phyloP scores from a whole-genome alignment of 2,329 filamentous ascomycete genomes.

The Talaromyces sp. region DNA sequence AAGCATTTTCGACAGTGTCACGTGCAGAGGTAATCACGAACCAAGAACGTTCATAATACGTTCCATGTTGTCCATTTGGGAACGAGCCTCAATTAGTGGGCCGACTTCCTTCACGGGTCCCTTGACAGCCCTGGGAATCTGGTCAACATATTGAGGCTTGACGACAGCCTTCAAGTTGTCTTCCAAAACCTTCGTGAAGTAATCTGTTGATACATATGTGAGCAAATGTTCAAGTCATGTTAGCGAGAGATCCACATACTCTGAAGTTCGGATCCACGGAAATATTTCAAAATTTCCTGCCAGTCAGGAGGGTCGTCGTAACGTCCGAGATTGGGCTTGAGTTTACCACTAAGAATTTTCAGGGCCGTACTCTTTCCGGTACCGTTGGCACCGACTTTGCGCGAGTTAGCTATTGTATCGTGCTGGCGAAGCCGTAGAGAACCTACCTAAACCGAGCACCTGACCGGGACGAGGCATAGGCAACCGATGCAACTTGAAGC shows the following conservation, averaged over 20 bases:
- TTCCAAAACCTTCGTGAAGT: constrained; percentile 97
- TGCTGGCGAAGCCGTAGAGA: background rate
- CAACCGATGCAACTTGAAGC: constrained; percentile 97
- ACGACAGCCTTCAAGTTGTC: constrained; percentile 97
- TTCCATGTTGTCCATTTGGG: constrained; percentile 74
- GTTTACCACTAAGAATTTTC: constrained; percentile 96
- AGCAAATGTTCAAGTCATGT: background rate
- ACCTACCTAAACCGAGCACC: constrained; percentile 69
- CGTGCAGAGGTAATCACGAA: constrained; percentile 29
- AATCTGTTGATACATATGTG: constrained; percentile 58
- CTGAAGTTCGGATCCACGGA: constrained; percentile 94
- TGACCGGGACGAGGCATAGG: constrained; percentile 94
- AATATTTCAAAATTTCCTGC: constrained; percentile 98
- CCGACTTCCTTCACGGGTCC: constrained; percentile 76
- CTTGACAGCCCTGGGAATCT: constrained; percentile 90
- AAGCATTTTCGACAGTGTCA: constrained; percentile 15
- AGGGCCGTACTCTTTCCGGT: constrained; percentile 99
- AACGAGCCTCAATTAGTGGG: constrained; percentile 70
- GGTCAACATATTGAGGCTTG: constrained; percentile 98
- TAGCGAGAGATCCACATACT: constrained; percentile 56
- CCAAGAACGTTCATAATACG: constrained; percentile 77
- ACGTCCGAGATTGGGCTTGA: constrained; percentile 94
- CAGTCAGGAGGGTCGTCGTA: constrained; percentile 97
- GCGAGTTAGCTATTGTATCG: constrained; percentile 1
- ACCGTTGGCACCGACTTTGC: constrained; percentile 89